A percentile compares a stretch with the other conserved stretches of the same genome.
Evolutionary conservation across 1,284 basidiomycete species (phyloP).

Genomic region (Melampsora abietis-canadensis): DNA sequence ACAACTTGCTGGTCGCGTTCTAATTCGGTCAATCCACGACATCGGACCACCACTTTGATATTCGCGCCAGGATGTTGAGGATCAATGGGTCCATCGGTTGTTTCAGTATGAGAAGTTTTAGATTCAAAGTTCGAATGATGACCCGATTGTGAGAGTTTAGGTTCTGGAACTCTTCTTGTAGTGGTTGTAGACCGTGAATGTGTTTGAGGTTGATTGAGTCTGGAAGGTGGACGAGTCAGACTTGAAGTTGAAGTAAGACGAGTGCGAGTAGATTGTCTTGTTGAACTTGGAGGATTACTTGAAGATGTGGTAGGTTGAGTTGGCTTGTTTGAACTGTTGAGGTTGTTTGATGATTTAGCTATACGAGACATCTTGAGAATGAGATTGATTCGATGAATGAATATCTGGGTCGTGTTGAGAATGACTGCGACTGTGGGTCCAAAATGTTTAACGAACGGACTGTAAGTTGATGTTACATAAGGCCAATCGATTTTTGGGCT

Average conservation of each 20-base stretch:
- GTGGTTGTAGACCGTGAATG: not conserved
- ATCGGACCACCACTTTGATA: slow-evolving; percentile 42
- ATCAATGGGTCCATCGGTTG: not conserved
- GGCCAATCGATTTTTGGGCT: too few relatives aligned
- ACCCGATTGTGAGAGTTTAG: not conserved
- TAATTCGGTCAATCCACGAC: slow-evolving; percentile 35
- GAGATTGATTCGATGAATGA: too few relatives aligned
- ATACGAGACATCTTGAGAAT: not conserved
- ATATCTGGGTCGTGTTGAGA: too few relatives aligned
- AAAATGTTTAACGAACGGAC: too few relatives aligned
- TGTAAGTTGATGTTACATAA: too few relatives aligned
- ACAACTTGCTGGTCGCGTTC: slow-evolving; percentile 41
- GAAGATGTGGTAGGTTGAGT: not conserved
- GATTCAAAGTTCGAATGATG: not conserved
- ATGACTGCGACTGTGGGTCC: too few relatives aligned
- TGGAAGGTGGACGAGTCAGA: not conserved
- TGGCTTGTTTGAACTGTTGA: not conserved
- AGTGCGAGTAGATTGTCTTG: slow-evolving; percentile 3
- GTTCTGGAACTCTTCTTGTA: not conserved
- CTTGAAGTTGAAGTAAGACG: not conserved
- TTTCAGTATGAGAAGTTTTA: slow-evolving; percentile 3
- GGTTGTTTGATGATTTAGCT: not conserved
- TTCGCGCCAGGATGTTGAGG: slow-evolving; percentile 31
- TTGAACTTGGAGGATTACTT: not conserved
- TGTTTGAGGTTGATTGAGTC: slow-evolving; percentile 2